Base-by-base conservation (phyloP, 495 filamentous ascomycete species). In the Aspergillus nanangensis region DNA sequence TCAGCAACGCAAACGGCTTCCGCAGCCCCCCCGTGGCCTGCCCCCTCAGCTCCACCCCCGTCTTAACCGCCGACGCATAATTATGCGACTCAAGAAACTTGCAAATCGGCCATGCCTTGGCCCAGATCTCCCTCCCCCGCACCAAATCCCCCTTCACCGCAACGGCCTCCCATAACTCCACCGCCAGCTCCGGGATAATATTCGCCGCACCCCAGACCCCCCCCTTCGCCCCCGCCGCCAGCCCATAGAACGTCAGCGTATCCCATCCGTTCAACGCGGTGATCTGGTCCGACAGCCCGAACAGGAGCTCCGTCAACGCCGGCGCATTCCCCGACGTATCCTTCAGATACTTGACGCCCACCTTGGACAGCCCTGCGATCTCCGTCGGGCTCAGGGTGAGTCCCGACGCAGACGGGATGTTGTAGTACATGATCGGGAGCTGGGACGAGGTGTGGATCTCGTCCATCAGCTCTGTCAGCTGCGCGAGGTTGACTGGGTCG, bases 311-410 rank as follows among this genome's bases (percentile, higher is more conserved):
- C 5, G 62, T 68, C 10, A 60, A 42, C 1, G 65, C 65, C 2
- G 65, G 62, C 13, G 62, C 65, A 39, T 69, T 59, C 3, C 65
- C 65, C 15, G 62, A 66, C 1, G 65, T 69, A 51, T 69, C 65
- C 48, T 69, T 69, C 1, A 69, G 41, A 23, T 61, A 69, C 37
- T 58, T 61, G 1, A 69, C 65, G 31, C 65, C 62, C 3, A 60
- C 50, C 34, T 57, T 50, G 8, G 50, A 51, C 21, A 69, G 33
- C 2, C 52, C 58, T 1, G 63, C 65, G 10, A 69, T 54, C 44
- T 66, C 51, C 3, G 18, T 3, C 3, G 62, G 62, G 0, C 49
- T 41, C 3, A 69, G 51, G 5, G 45, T 65, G 22, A 65, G 9
- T 0, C 61, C 65, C 3, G 48, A 48, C 0, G 61, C 65, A 1